Evolutionary conservation across 495 filamentous ascomycete genomes (phyloP).

Genomic region (Monascus purpureus): DNA sequence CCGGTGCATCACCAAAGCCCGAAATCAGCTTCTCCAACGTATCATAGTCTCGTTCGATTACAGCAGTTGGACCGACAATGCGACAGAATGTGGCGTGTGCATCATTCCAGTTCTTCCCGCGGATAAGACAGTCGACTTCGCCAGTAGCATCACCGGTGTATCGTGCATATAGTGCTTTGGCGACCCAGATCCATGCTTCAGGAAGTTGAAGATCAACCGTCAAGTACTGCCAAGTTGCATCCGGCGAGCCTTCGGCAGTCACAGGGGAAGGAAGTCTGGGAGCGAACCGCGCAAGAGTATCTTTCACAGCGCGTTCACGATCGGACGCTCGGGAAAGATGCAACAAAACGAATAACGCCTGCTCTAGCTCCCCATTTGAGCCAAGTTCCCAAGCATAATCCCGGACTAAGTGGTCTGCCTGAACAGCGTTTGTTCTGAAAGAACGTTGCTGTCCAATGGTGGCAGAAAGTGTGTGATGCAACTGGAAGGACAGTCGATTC

Average conservation of each 20-base stretch:
- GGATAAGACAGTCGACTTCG: conserved; percentile 63
- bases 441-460: conserved; percentile 34
- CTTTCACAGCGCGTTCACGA: conserved; percentile 52
- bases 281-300: conserved; percentile 47
- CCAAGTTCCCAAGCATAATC: conserved; percentile 63
- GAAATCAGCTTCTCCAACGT: conserved; percentile 47
- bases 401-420: conserved; percentile 50
- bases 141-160: conserved; percentile 45
- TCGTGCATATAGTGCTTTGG: conserved; percentile 71
- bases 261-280: conserved; percentile 38
- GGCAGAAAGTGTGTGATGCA: conserved; percentile 43
- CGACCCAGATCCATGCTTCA: conserved; percentile 66
- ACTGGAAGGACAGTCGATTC: conserved; percentile 68
- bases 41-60: conserved; percentile 65
- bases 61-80: conserved; percentile 60
- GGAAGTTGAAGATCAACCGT: conserved; percentile 51
- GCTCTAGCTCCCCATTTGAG: conserved; percentile 49
- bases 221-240: conserved; percentile 39
- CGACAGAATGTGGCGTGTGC: conserved; percentile 71
- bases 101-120: conserved; percentile 59
- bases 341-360: conserved; percentile 59
- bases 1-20: conserved; percentile 45
- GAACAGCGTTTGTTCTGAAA: conserved; percentile 18
- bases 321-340: conserved; percentile 53
- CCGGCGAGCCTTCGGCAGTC: conserved; percentile 33